Evolutionary conservation across 805 yeast species (phyloP), one percentile per base, ranked within the genome.

Genomic region (Kluyveromyces starmeri): DNA sequence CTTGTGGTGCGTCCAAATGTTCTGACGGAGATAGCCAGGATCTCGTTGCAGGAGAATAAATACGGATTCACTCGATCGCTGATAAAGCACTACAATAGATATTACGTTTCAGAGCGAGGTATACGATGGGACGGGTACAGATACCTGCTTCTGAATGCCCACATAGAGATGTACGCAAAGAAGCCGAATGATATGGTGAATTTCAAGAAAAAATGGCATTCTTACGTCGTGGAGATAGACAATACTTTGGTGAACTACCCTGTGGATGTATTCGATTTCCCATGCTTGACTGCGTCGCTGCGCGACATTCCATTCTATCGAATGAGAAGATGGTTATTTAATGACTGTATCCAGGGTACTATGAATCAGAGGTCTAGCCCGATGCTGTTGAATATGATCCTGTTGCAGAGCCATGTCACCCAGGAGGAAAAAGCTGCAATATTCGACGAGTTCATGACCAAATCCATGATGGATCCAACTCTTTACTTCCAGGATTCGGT

Each of bases 161-260:
- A 49, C 30, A 43, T 48, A 8, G 57, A 56, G 32, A 47, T 51
- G 20, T 54, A 53, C 43, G 57, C 59, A 4, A 43, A 39, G 22
- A 46, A 50, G 3, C 47, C 51, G 3, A 28, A 27, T 12, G 22
- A 20, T 1, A 40, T 40, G 29, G 44, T 47, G 1, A 23, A 29
- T 8, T 55, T 57, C 29, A 32, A 43, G 14, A 54, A 52, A 26
- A 53, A 53, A 31, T 57, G 62, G 62, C 52, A 52, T 27, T 50
- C 52, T 5, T 52, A 47, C 30, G n/a, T 55, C 10, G 44, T 47
- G 30, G 58, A 51, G 16, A 38, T 57, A 35, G 61, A 54, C 23
- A 39, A 47, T 20, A 19, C 19, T 10, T 19, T 30, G 4, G 14
- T 20, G 10, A n/a, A 13, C 4, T 30, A 20, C n/a, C 33, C 33